phyloP scores from a whole-genome alignment of 1,139 yeast genomes.

The Kazachstania sp. region DNA sequence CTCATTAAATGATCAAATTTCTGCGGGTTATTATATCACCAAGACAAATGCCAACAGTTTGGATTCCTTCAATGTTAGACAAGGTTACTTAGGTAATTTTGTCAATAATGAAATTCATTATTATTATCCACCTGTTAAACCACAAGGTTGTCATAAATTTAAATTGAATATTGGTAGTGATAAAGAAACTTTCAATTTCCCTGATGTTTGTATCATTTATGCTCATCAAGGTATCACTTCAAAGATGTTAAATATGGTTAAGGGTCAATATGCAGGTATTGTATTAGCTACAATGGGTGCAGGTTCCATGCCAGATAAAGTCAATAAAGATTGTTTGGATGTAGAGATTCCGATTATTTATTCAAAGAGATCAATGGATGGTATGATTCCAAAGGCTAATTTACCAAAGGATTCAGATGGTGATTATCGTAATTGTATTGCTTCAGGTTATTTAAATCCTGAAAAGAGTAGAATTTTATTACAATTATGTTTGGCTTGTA shows the following conservation, averaged over 20 bases:
- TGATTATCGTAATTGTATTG: constrained; percentile 34
- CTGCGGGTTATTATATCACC: constrained; percentile 61
- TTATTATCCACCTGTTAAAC: constrained; percentile 55
- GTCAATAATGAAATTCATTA: constrained; percentile 58
- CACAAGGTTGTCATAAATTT: constrained; percentile 43
- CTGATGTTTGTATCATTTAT: constrained; percentile 43
- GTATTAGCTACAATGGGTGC: constrained; percentile 68
- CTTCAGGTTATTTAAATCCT: constrained; percentile 62
- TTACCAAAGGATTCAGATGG: constrained; percentile 32
- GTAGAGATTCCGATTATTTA: constrained; percentile 47
- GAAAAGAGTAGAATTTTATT: constrained; percentile 55
- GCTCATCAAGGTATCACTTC: constrained; percentile 55
- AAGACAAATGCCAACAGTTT: constrained; percentile 62
- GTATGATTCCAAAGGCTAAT: constrained; percentile 46
- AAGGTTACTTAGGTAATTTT: constrained; percentile 62
- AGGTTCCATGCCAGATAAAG: constrained; percentile 49
- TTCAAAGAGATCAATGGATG: constrained; percentile 61
- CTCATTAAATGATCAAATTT: constrained; percentile 57
- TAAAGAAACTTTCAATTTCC: constrained; percentile 21
- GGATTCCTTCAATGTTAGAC: constrained; percentile 63
- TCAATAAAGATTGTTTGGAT: constrained; percentile 35
- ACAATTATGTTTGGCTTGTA: constrained; percentile 47
- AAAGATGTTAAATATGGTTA: constrained; percentile 38
- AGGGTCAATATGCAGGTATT: constrained; percentile 42
- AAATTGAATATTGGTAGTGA: constrained; percentile 27